Evolutionary conservation across 805 yeast genomes (phyloP).

Genomic region (Priceomyces carsonii): DNA sequence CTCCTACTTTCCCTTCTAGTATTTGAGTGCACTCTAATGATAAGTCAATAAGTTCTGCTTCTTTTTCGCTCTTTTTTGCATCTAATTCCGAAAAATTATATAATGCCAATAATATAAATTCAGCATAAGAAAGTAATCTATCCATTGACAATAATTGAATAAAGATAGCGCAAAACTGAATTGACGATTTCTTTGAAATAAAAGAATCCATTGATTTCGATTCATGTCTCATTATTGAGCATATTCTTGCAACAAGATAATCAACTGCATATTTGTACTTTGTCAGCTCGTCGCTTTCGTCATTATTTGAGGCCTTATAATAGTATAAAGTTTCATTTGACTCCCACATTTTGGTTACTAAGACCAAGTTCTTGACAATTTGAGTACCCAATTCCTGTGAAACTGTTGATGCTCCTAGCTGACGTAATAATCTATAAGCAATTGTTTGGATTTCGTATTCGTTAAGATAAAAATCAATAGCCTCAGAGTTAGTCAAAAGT

Average conservation of each 20-base stretch:
- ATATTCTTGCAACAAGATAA: conserved; percentile 63
- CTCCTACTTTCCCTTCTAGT: conserved; percentile 69
- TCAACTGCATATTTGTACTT: conserved; percentile 44
- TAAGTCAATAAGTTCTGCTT: conserved; percentile 51
- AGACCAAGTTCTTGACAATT: conserved; percentile 64
- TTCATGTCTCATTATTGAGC: conserved; percentile 68
- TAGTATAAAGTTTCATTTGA: conserved; percentile 37
- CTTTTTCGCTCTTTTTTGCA: conserved; percentile 41
- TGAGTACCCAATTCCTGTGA: conserved; percentile 63
- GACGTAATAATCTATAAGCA: conserved; percentile 69
- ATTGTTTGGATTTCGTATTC: conserved; percentile 62
- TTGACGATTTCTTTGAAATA: conserved; percentile 63
- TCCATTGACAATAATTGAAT: conserved; percentile 49
- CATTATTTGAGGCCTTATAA: conserved; percentile 16
- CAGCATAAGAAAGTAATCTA: conserved; percentile 43
- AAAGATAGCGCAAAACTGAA: conserved; percentile 70
- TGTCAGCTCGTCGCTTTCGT: conserved; percentile 21
- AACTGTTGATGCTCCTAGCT: conserved; percentile 76
- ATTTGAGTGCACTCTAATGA: conserved; percentile 68
- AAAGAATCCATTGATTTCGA: conserved; percentile 50
- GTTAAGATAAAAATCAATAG: conserved; percentile 32
- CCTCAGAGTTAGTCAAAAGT: conserved; percentile 45
- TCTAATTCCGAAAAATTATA: conserved; percentile 48
- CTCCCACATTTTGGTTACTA: conserved; percentile 64
- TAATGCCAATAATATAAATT: conserved; percentile 55